Evolutionary conservation across 345 rosid genomes (phyloP), one percentile per base, ranked within the genome.

Genomic region (Brassica nigra): DNA sequence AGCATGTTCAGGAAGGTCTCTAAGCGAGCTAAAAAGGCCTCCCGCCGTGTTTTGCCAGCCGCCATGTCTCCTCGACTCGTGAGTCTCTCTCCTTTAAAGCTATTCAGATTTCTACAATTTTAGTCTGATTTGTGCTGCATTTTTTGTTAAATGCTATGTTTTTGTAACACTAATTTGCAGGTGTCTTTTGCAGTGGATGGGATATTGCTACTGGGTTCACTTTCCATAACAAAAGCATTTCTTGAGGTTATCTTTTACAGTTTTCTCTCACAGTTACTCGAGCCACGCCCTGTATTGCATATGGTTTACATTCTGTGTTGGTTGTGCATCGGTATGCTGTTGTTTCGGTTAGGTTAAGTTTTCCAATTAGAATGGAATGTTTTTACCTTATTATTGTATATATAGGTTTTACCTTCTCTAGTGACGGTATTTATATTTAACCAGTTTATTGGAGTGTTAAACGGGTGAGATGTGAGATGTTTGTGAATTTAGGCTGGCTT

Each of bases 111-210:
- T 23, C 27, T 23, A 23, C 27, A 23, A 23, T 23, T 23, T 23
- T 23, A 23, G 27, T 23, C 27, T 23, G 27, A 23, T 23, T 23
- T 23, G 27, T 23, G 27, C 27, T 23, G 27, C 27, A 23, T 23
- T 23, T 23, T 23, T 23, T 23, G 27, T 23, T 23, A 23, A 23
- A 23, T 23, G 27, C 27, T 23, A 23, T 23, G 27, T 23, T 23
- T 23, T 23, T 23, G 27, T 23, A 23, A 23, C 27, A 23, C 27
- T 23, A 23, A 23, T 23, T 23, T 23, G 10, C 83, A 90, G 95
- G 90, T 91, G 11, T 91, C 88, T 27, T 93, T 91, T 89, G 94
- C 89, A 20, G 95, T 91, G 69, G 98, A 93, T 81, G 95, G 97
- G 77, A 77, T 89, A 64, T 86, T 94, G 79, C 72, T 91, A 15